Evolutionary conservation across 2,329 filamentous ascomycete genomes (phyloP), one percentile per base, ranked within the genome.

Genomic region (Cercospora zeina): DNA sequence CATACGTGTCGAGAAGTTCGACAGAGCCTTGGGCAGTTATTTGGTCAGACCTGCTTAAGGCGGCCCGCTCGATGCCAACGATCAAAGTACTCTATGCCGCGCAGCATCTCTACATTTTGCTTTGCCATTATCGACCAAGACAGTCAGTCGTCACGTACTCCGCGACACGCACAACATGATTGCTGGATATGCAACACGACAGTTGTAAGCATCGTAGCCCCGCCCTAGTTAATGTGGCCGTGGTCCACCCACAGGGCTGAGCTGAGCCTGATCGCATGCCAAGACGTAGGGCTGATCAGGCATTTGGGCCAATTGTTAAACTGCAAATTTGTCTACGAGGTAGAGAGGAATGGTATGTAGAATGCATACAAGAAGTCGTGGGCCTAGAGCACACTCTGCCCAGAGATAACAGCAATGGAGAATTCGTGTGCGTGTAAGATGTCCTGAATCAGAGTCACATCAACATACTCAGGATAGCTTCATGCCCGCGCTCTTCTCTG

Each of bases 1-100:
- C 6, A 87, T 99, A 58, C 84, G 95, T 65, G 96, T 95, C 78
- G 95, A 97, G 74, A 89, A 91, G 70, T 99, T 97, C 79, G 95
- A 99, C 76, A 83, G 93, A 70, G 91, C 72, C 21, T 53, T 76
- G 59, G 72, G 66, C 10, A 68, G 65, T 27, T 76, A 76, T 68
- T 60, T 76, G 51, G 69, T 74, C 45, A 64, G 74, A 61, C 74
- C 74, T 24, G 65, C 67, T 13, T 69, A 62, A 66, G n/a, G 13
- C 19, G 42, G n/a, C 19, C 24, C 47, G 19, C 54, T n/a, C 19
- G 19, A 47, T 19, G 54, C 16, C 36, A 13, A 10, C 45, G 16
- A 19, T 19, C 39, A 19, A 21, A 19, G 11, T n/a, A n/a, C 30
- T n/a, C n/a, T 21, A 33, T 16, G 14, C 21, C 51, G 19, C 31